A percentile compares a stretch with the other conserved stretches of the same genome.
Conservation (phyloP, 345 rosid species). For the Syzygium aqueum region DNA sequence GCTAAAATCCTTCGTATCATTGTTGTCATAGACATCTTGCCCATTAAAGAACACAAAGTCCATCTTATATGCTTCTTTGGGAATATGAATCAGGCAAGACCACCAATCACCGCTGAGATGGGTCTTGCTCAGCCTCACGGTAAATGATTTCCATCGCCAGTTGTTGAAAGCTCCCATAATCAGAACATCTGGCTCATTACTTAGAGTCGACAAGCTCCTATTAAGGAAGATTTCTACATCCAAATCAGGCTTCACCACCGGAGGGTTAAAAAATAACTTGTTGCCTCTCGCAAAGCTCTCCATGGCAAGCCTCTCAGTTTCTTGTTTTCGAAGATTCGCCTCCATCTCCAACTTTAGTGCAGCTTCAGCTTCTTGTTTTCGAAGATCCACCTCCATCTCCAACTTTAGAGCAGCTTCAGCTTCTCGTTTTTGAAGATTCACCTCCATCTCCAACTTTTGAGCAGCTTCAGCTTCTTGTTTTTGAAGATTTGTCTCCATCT, state of each 20-base stretch:
- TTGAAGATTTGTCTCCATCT: not conserved
- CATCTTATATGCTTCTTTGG: slow-evolving; percentile 82
- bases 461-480: slow-evolving; percentile 20
- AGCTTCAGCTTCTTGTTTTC: slow-evolving; percentile 16
- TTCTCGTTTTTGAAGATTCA: slow-evolving; percentile 6
- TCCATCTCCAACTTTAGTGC: slow-evolving; percentile 33
- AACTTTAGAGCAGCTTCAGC: slow-evolving; percentile 11
- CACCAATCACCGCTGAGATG: slow-evolving; percentile 72
- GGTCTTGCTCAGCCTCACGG: slow-evolving; percentile 52
- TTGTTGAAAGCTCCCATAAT: slow-evolving; percentile 91
- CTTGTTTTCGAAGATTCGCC: slow-evolving; percentile 36
- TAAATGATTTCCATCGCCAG: slow-evolving; percentile 88
- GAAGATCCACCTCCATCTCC: not conserved
- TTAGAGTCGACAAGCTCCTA: slow-evolving; percentile 48
- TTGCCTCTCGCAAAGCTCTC: slow-evolving; percentile 34
- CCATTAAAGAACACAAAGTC: slow-evolving; percentile 92
- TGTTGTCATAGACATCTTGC: slow-evolving; percentile 65
- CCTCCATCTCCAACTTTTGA: slow-evolving; percentile 35
- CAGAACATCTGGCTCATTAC: slow-evolving; percentile 49
- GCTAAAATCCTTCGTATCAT: slow-evolving; percentile 58
- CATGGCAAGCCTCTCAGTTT: slow-evolving; percentile 51
- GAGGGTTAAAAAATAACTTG: slow-evolving; percentile 67
- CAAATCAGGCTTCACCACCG: slow-evolving; percentile 40
- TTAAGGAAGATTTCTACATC: slow-evolving; percentile 73
- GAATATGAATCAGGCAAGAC: slow-evolving; percentile 72